Percentiles rank a stretch among this genome's conserved stretches.
Conservation (phyloP, 192 early-diverging fungal species). For the Gonapodya prolifera region DNA sequence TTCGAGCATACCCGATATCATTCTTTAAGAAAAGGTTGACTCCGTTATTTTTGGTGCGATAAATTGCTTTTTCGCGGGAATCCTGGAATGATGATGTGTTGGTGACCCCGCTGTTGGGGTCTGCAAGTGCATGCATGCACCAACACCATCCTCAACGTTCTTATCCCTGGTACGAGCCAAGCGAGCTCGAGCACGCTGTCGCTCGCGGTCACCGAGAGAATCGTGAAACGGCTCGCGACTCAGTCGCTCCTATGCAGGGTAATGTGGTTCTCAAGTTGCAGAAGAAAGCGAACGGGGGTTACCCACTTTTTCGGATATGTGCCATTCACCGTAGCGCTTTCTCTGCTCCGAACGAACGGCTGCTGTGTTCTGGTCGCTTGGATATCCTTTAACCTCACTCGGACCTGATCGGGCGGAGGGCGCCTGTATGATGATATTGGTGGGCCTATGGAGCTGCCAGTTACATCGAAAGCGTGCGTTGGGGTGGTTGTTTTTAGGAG, state of each 20-base stretch:
- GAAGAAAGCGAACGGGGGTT: not conserved
- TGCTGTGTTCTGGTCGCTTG: not conserved
- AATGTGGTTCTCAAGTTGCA: too few relatives aligned
- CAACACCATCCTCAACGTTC: not conserved
- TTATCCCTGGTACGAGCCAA: not conserved
- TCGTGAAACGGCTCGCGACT: not conserved
- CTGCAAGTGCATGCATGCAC: not conserved
- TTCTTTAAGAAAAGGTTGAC: too few relatives aligned
- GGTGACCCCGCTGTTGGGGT: too few relatives aligned
- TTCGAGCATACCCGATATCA: too few relatives aligned
- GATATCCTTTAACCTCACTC: too few relatives aligned
- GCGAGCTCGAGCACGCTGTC: not conserved
- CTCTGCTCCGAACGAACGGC: not conserved
- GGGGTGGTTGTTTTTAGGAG: not conserved
- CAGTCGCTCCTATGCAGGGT: not conserved
- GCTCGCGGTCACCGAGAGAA: not conserved
- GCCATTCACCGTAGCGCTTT: not conserved
- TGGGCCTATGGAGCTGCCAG: not conserved
- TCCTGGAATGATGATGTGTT: too few relatives aligned
- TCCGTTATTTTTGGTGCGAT: too few relatives aligned
- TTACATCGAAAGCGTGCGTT: not conserved
- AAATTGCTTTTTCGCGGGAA: too few relatives aligned
- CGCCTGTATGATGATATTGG: not conserved
- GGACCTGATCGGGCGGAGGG: too few relatives aligned
- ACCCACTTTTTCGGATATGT: not conserved